Evolutionary conservation across 257 asterid genomes (phyloP).

Genomic region (Pogostemon cablin): DNA sequence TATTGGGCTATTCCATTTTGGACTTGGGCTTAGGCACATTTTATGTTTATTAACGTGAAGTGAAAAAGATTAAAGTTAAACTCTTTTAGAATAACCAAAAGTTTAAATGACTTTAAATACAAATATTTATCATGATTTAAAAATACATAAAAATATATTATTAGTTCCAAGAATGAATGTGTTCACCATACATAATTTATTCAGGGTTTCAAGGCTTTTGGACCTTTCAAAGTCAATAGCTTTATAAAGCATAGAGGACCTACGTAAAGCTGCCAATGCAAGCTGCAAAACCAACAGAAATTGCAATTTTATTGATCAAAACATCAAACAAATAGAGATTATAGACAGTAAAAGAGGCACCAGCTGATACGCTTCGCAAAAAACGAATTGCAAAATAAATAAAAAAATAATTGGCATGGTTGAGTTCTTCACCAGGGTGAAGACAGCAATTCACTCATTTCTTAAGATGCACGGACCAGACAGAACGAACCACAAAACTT

Average conservation of each 20-base stretch:
- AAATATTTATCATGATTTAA: no score
- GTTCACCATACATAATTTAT: conserved; percentile 11
- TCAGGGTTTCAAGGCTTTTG: conserved; percentile 23
- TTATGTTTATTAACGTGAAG: no score
- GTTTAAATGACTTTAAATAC: no score
- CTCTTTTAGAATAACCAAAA: no score
- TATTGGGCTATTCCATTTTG: no score
- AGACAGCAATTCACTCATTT: no score
- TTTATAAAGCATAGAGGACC: conserved; percentile 52
- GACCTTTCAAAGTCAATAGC: conserved; percentile 79
- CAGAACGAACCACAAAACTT: no score
- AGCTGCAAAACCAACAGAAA: conserved; percentile 52
- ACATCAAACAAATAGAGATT: conserved; percentile 7
- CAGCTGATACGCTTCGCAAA: no score
- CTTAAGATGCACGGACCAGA: no score
- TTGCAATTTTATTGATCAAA: background rate
- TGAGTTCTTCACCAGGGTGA: no score
- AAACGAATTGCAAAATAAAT: background rate
- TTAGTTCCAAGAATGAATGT: conserved; percentile 34
- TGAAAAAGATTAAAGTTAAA: no score
- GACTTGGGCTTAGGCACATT: no score
- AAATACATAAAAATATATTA: background rate
- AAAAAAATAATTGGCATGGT: background rate
- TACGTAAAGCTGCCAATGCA: conserved; percentile 80
- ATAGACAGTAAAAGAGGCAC: background rate